Evolutionary conservation across 2,329 filamentous ascomycete species (phyloP), one percentile per base, ranked within the genome.

Genomic region (Pseudogymnoascus pannorum): DNA sequence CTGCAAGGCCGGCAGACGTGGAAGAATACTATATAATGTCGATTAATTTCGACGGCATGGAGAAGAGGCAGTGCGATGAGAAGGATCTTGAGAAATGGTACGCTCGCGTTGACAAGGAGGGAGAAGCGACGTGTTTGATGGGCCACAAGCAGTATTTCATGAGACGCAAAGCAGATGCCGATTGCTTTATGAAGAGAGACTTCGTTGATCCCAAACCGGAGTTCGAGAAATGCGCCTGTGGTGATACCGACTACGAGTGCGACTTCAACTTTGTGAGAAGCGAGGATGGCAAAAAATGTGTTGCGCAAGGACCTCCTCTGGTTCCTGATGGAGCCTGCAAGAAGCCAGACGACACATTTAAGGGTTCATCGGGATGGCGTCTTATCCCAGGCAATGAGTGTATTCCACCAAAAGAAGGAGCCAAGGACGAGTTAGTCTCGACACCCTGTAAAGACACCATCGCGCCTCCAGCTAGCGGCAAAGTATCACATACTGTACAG

Each of bases 51-150:
- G 84, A 85, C 8, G 88, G 84, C 8, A 78, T 97, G 64, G 86
- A 95, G 66, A 87, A 94, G 74, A 80, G 83, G 31, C 89, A 89
- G 63, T 99, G 95, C 75, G 82, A 81, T 60, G 79, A 84, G 35
- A 89, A 93, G 66, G 91, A 96, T 68, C 88, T 97, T 75, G 92
- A 97, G 71, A 82, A 87, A 60, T 99, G 94, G 94, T 85, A 85
- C 66, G 94, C 94, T 22, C 86, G 92, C 14, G 81, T 89, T 36
- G 88, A 96, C 70, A 83, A 88, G 29, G 83, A 96, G 20, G 88
- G 88, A 31, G 83, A 96, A 59, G 83, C 92, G 2, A 90, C 87
- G 58, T 99, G 94, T 73, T 79, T 99, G 66, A 97, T 99, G 93
- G 94, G 94, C 18, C 92, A 96, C 72, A 96, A 87, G 69, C 93